Percentiles rank a stretch among this genome's conserved stretches.
Evolutionary conservation across 2,329 filamentous ascomycete species (phyloP).

Genomic region (Rhynchosporium secalis): DNA sequence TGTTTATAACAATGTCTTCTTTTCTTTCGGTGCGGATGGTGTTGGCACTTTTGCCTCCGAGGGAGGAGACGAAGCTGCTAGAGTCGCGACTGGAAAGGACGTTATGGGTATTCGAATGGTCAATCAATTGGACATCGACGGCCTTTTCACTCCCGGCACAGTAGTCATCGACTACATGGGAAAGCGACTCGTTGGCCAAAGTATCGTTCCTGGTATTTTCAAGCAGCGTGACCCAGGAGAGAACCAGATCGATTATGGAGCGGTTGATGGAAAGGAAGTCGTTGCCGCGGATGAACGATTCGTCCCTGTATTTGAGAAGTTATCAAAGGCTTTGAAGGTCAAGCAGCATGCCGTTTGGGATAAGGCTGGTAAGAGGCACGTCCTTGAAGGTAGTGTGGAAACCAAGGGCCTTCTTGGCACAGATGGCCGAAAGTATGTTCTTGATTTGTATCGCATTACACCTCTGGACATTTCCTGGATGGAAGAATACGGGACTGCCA

Average conservation of each 20-base stretch:
- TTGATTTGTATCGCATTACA: conserved; percentile 93
- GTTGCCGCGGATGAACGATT: conserved; percentile 91
- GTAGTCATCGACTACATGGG: conserved; percentile 96
- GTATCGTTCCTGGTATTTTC: conserved; percentile 98
- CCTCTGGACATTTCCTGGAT: conserved; percentile 90
- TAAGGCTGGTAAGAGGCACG: conserved; percentile 86
- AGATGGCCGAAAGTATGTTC: conserved; percentile 94
- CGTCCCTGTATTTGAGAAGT: conserved; percentile 77
- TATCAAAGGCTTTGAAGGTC: conserved; percentile 86
- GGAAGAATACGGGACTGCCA: conserved; percentile 66
- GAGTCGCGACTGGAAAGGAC: conserved; percentile 95
- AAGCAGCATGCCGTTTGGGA: conserved; percentile 98
- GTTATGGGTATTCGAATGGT: conserved; percentile 91
- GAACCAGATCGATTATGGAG: conserved; percentile 98
- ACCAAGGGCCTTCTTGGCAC: conserved; percentile 98
- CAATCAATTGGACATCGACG: conserved; percentile 94
- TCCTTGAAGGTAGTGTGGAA: conserved; percentile 93
- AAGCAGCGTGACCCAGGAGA: conserved; percentile 97
- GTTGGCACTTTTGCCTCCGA: conserved; percentile 96
- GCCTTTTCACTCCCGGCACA: conserved; percentile 91
- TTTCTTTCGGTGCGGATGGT: conserved; percentile 95
- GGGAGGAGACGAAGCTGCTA: conserved; percentile 92
- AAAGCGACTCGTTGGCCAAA: conserved; percentile 95
- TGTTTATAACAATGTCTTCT: conserved; percentile 99
- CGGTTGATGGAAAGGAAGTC: conserved; percentile 94